phyloP scores from a whole-genome alignment of 345 rosid genomes.

The Pistacia atlantica region DNA sequence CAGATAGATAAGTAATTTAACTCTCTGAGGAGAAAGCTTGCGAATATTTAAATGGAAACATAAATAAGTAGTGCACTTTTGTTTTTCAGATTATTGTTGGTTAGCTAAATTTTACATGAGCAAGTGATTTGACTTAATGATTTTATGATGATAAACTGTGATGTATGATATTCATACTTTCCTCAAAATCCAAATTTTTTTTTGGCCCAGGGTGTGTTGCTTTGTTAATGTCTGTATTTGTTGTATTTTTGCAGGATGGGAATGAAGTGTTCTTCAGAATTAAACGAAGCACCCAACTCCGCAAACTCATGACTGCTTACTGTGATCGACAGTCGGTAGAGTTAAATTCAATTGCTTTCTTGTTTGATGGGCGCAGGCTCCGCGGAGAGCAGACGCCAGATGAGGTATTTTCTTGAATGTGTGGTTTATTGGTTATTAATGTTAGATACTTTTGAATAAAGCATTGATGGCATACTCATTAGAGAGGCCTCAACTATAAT shows the following conservation, averaged over 20 bases:
- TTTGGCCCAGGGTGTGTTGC: too few species aligned
- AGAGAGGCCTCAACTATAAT: neutral
- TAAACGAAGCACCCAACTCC: constrained; percentile 76
- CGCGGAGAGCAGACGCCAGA: constrained; percentile 93
- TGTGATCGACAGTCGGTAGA: constrained; percentile 87
- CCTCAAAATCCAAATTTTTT: too few species aligned
- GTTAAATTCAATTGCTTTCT: constrained; percentile 72
- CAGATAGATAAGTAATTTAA: too few species aligned
- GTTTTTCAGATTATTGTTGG: too few species aligned
- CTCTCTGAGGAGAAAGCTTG: too few species aligned
- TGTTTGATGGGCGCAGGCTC: constrained; percentile 88
- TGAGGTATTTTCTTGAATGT: constrained; percentile 46
- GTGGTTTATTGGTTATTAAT: neutral
- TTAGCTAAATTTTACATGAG: too few species aligned
- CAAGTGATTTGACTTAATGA: too few species aligned
- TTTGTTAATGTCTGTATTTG: neutral
- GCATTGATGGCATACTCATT: neutral
- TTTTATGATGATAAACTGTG: too few species aligned
- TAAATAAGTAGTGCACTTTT: too few species aligned
- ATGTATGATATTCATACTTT: too few species aligned
- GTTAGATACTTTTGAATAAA: neutral
- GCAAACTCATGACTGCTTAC: constrained; percentile 82
- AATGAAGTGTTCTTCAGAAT: constrained; percentile 91
- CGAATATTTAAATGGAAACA: too few species aligned
- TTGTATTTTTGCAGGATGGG: constrained; percentile 57